Evolutionary conservation across 1,139 yeast genomes (phyloP).

Genomic region (Nakaseomyces kungkrabaensis): DNA sequence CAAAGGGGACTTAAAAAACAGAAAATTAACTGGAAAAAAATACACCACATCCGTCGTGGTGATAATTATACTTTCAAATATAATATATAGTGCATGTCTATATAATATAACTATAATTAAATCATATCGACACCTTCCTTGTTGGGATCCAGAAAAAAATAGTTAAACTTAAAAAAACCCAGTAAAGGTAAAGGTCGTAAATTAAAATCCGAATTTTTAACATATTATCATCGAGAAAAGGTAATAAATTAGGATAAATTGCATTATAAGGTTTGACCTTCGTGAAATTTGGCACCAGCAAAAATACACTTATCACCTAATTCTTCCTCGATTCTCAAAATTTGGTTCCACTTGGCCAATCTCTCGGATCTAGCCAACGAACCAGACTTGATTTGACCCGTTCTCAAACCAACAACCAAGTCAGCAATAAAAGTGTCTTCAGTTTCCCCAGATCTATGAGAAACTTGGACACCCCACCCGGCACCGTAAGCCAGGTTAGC

Average conservation of each 20-base stretch:
- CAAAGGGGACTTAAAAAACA: too few species aligned
- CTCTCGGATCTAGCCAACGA: slow-evolving; percentile 99
- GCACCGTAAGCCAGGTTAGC: slow-evolving; percentile 84
- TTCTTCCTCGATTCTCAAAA: slow-evolving; percentile 94
- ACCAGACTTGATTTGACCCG: slow-evolving; percentile 98
- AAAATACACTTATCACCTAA: slow-evolving; percentile 84
- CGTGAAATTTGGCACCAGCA: slow-evolving; percentile 84
- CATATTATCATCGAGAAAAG: not conserved
- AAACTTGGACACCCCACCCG: slow-evolving; percentile 97
- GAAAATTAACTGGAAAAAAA: not conserved
- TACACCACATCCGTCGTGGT: slow-evolving; percentile 1
- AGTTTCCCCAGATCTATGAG: slow-evolving; percentile 98
- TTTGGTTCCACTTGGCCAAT: slow-evolving; percentile 93
- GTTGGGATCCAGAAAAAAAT: not conserved
- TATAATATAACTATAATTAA: not conserved
- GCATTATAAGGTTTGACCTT: slow-evolving; percentile 28
- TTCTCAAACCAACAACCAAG: slow-evolving; percentile 88
- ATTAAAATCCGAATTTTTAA: not conserved
- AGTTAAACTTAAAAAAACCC: not conserved
- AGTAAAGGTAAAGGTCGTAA: too few species aligned
- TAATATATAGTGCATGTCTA: not conserved
- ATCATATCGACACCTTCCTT: not conserved
- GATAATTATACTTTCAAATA: not conserved
- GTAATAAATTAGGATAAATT: not conserved
- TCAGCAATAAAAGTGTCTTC: slow-evolving; percentile 98